Percentiles rank a stretch among this genome's conserved stretches.
These are phyloP conservation scores for Phytophthora pluvialis DNA, from an alignment of 352 stramenopile species.

Conservation along the genomic window DNA sequence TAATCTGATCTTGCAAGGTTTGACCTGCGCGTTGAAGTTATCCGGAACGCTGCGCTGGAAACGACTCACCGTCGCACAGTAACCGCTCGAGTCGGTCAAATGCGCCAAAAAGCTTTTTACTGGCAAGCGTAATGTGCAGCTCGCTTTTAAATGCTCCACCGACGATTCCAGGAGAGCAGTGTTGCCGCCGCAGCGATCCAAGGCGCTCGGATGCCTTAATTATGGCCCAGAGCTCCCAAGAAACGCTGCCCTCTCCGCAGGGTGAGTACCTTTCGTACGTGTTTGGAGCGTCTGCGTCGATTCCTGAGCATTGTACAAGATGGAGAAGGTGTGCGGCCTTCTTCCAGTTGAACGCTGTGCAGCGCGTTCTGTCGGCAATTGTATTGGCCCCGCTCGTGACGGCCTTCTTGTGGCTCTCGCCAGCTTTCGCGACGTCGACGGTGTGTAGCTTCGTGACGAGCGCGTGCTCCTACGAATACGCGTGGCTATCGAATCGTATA, in stretches of 20 bases:
- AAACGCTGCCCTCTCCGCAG: slow-evolving; percentile 15
- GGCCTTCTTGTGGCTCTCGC: slow-evolving; percentile 68
- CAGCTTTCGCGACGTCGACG: slow-evolving; percentile 62
- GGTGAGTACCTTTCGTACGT: slow-evolving; percentile 20
- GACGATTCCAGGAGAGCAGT: neutral
- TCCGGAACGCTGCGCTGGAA: no score
- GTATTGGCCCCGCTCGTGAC: slow-evolving; percentile 68
- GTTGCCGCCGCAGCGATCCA: slow-evolving; percentile 1
- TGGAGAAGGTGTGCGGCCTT: slow-evolving; percentile 11
- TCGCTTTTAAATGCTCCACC: neutral
- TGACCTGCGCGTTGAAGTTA: no score
- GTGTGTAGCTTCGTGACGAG: slow-evolving; percentile 64
- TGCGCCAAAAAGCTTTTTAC: neutral
- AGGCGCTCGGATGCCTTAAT: neutral
- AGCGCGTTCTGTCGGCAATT: slow-evolving; percentile 60
- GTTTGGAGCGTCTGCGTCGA: neutral
- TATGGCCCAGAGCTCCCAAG: slow-evolving; percentile 15
- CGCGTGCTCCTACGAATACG: slow-evolving; percentile 74
- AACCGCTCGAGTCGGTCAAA: neutral
- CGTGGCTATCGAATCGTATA: slow-evolving; percentile 72
- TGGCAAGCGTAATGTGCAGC: neutral
- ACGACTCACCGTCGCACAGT: neutral
- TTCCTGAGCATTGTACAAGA: neutral
- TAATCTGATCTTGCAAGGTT: no score
- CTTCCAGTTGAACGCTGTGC: slow-evolving; percentile 53